Percentiles rank a stretch among this genome's conserved stretches.
phyloP scores from a whole-genome alignment of 371 early-diverging fungal genomes.

The Mortierella sp. region DNA sequence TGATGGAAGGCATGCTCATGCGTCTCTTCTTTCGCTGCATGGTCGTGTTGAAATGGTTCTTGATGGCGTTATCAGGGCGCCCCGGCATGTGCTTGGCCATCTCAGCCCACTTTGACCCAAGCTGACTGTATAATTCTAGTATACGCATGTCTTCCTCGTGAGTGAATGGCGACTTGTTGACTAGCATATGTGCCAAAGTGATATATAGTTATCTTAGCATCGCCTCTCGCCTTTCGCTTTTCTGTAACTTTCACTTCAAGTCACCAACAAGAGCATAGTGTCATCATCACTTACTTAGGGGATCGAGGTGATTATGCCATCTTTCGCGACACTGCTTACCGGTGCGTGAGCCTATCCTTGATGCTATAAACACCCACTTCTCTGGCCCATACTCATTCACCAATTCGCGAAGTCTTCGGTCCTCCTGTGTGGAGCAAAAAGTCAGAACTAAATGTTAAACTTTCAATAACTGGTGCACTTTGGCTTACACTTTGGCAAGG shows the following conservation, averaged over 20 bases:
- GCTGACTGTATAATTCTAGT: constrained; percentile 39
- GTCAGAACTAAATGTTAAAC: neutral
- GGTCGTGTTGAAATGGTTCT: constrained; percentile 54
- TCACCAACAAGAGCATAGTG: no score
- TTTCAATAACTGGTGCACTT: no score
- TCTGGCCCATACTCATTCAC: constrained; percentile 48
- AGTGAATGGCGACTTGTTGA: constrained; percentile 56
- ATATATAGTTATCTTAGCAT: no score
- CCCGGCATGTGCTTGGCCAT: constrained; percentile 57
- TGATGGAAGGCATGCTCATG: constrained; percentile 36
- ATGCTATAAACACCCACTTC: constrained; percentile 54
- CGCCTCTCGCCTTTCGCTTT: no score
- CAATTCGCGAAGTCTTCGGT: constrained; percentile 34
- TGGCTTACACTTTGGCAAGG: no score
- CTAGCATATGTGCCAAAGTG: constrained; percentile 6
- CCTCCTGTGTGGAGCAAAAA: constrained; percentile 49
- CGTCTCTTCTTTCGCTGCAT: constrained; percentile 56
- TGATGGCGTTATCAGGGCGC: constrained; percentile 55
- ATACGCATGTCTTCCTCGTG: constrained; percentile 50
- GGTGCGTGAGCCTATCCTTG: constrained; percentile 44
- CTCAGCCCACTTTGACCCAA: constrained; percentile 57
- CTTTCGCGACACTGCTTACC: constrained; percentile 54
- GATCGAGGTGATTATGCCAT: constrained; percentile 54
- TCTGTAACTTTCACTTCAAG: no score
- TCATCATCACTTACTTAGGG: constrained; percentile 45